Conservation (phyloP, 352 stramenopile species). For the Phytopythium delawarense region DNA sequence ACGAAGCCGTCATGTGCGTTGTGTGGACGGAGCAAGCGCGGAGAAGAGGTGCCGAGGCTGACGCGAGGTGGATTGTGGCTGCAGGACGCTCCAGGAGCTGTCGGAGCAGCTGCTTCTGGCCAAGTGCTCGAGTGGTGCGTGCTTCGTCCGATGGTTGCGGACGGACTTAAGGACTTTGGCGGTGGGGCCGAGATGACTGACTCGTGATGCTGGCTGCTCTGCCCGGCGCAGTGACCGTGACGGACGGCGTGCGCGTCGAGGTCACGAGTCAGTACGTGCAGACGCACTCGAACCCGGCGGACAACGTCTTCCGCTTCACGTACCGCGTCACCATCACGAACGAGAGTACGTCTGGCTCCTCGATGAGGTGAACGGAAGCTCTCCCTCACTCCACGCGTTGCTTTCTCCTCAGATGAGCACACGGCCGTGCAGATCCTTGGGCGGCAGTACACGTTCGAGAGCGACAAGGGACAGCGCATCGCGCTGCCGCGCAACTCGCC, state of each 20-base stretch:
- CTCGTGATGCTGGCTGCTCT: conserved; percentile 7
- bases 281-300: conserved; percentile 41
- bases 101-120: conserved; percentile 62
- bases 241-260: conserved; percentile 61
- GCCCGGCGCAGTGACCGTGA: conserved; percentile 49
- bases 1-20: conserved; percentile 61
- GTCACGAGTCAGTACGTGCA: conserved; percentile 69
- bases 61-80: conserved; percentile 2
- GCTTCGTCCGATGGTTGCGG: not conserved
- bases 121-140: conserved; percentile 67
- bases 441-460: conserved; percentile 77
- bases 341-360: conserved; percentile 28
- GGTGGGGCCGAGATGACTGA: not conserved
- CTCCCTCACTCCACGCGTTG: not conserved
- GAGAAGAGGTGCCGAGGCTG: not conserved
- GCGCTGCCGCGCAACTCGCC: conserved; percentile 59
- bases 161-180: not conserved
- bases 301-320: conserved; percentile 64
- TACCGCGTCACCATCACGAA: conserved; percentile 81
- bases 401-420: conserved; percentile 28
- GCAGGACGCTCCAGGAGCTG: conserved; percentile 53
- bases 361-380: not conserved
- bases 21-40: not conserved
- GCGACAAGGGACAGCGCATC: conserved; percentile 55
- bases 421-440: conserved; percentile 61